Evolutionary conservation across 2,329 filamentous ascomycete species (phyloP).

Genomic region (Amauroascus verrucosus): DNA sequence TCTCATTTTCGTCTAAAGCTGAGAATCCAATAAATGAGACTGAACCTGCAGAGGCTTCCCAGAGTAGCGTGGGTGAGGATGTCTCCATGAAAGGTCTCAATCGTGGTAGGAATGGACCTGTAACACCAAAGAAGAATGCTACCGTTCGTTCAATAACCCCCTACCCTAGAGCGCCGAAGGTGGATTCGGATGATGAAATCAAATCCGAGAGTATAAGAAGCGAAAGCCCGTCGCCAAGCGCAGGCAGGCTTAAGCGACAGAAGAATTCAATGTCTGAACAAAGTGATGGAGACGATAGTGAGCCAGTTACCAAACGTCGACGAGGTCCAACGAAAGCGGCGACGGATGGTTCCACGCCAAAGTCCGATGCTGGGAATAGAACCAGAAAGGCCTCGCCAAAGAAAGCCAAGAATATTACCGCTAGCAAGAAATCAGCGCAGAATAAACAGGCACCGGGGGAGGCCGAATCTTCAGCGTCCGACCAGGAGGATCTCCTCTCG

Average conservation of each 20-base stretch:
- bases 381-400: background rate
- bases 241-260: slow-evolving; percentile 30
- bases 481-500: slow-evolving; percentile 29
- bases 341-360: slow-evolving; percentile 3
- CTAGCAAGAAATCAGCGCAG: slow-evolving; percentile 17
- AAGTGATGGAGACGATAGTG: slow-evolving; percentile 47
- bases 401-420: slow-evolving; percentile 16
- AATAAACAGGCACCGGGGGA: slow-evolving; percentile 29
- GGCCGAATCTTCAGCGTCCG: slow-evolving; percentile 19
- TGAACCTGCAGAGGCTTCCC: background rate
- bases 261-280: slow-evolving; percentile 33
- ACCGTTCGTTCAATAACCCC: slow-evolving; percentile 15
- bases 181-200: slow-evolving; percentile 14
- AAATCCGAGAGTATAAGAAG: slow-evolving; percentile 14
- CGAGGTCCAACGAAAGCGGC: slow-evolving; percentile 24
- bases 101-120: background rate
- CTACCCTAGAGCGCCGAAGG: slow-evolving; percentile 9
- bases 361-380: background rate
- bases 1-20: slow-evolving; percentile 56
- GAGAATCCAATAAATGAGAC: slow-evolving; percentile 33
- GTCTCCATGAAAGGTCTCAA: slow-evolving; percentile 24
- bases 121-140: slow-evolving; percentile 14
- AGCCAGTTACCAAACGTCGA: slow-evolving; percentile 49
- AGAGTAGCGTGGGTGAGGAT: slow-evolving; percentile 18
- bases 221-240: slow-evolving; percentile 14